Evolutionary conservation across 75 land plant species (phyloP).

Genomic region (Sequoia sempervirens): DNA sequence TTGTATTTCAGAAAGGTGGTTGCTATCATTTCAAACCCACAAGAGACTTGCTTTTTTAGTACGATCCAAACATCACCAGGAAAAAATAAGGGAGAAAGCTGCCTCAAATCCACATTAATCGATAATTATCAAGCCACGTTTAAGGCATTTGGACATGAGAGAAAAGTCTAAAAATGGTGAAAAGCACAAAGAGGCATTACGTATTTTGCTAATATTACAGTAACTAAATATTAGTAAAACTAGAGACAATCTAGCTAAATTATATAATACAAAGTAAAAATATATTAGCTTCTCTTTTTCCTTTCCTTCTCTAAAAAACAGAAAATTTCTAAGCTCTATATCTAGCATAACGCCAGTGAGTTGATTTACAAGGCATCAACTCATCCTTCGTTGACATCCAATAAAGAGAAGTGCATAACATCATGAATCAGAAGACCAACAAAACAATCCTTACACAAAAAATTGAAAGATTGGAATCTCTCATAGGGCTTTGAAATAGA

Average conservation of each 20-base stretch:
- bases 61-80: not conserved
- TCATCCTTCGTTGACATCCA: not conserved
- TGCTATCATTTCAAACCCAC: not conserved
- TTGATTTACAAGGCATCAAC: not conserved
- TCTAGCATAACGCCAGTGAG: not conserved
- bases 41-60: not conserved
- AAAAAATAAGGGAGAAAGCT: not conserved
- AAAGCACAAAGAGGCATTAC: not conserved
- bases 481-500: no score
- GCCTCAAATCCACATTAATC: not conserved
- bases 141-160: not conserved
- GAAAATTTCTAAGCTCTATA: not conserved
- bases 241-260: not conserved
- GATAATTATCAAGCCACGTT: not conserved
- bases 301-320: not conserved
- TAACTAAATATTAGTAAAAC: not conserved
- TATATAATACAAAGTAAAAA: not conserved
- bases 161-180: not conserved
- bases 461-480: not conserved
- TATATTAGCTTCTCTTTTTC: not conserved
- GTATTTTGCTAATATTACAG: not conserved
- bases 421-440: not conserved
- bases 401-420: not conserved
- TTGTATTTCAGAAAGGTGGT: no score
- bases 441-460: not conserved